Evolutionary conservation across 768 basidiomycete genomes (phyloP).

Genomic region (Russula emetica): DNA sequence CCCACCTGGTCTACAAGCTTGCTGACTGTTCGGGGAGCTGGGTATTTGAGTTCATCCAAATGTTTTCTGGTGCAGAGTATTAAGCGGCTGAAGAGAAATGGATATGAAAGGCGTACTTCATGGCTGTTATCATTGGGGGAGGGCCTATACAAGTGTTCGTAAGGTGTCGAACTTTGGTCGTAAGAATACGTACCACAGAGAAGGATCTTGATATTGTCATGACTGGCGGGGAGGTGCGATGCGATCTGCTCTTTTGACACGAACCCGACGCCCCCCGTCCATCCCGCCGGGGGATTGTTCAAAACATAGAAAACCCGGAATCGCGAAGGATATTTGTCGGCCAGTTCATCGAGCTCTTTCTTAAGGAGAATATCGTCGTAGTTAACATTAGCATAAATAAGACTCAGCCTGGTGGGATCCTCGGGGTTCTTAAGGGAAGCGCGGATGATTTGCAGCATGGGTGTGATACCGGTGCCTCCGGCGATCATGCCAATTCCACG

Average conservation of each 20-base stretch:
- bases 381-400: slow-evolving; percentile 97
- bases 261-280: slow-evolving; percentile 90
- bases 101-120: slow-evolving; percentile 53
- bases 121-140: slow-evolving; percentile 72
- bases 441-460: slow-evolving; percentile 97
- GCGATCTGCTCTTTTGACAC: slow-evolving; percentile 91
- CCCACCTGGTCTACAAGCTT: slow-evolving; percentile 85
- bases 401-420: slow-evolving; percentile 75
- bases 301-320: slow-evolving; percentile 89
- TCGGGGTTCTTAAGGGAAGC: slow-evolving; percentile 86
- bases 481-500: slow-evolving; percentile 92
- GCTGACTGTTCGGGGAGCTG: slow-evolving; percentile 83
- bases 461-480: slow-evolving; percentile 97
- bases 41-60: slow-evolving; percentile 82
- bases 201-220: slow-evolving; percentile 72
- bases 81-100: slow-evolving; percentile 17
- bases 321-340: slow-evolving; percentile 52
- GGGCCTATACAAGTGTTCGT: slow-evolving; percentile 43
- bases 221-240: slow-evolving; percentile 63
- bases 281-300: slow-evolving; percentile 86
- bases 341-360: slow-evolving; percentile 79
- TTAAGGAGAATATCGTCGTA: slow-evolving; percentile 88
- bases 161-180: not conserved
- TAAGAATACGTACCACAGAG: slow-evolving; percentile 61
- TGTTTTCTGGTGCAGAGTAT: slow-evolving; percentile 59